These are phyloP conservation scores for Pseudogymnoascus sp. DNA, from an alignment of 2,329 filamentous ascomycete species.

Conservation along the genomic window DNA sequence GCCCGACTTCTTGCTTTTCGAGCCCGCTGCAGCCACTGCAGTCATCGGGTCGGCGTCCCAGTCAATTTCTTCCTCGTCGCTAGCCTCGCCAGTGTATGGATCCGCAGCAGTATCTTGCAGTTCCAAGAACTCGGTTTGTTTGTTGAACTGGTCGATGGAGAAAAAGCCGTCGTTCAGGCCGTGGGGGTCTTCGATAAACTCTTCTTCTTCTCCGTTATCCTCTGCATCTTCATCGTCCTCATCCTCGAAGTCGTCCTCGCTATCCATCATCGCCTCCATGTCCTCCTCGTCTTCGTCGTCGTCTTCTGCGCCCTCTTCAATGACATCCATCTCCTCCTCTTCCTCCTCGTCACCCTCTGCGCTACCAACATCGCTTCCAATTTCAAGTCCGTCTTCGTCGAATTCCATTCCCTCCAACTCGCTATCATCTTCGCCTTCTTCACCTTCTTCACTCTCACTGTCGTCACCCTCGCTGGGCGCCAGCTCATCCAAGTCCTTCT, in stretches of 20 bases:
- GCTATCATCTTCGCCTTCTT: conserved; percentile 29
- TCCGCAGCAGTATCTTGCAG: conserved; percentile 74
- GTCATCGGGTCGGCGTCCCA: conserved; percentile 72
- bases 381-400: conserved; percentile 31
- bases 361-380: conserved; percentile 11
- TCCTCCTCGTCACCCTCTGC: conserved; percentile 27
- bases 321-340: conserved; percentile 29
- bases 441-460: conserved; percentile 28
- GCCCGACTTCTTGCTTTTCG: conserved; percentile 26
- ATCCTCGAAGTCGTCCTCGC: conserved; percentile 35
- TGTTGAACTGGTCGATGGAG: conserved; percentile 95
- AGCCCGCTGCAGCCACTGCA: conserved; percentile 28
- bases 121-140: conserved; percentile 82
- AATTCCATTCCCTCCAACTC: conserved; percentile 32
- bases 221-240: conserved; percentile 41
- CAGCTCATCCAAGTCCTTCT: conserved; percentile 37
- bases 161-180: conserved; percentile 97
- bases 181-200: conserved; percentile 64
- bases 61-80: conserved; percentile 80
- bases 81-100: conserved; percentile 63
- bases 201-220: conserved; percentile 42
- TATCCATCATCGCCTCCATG: conserved; percentile 20
- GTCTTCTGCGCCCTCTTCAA: conserved; percentile 28
- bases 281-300: conserved; percentile 31
- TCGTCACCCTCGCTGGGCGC: conserved; percentile 19